Evolutionary conservation across 805 yeast genomes (phyloP).

Genomic region (Cyberlindnera suaveolens): DNA sequence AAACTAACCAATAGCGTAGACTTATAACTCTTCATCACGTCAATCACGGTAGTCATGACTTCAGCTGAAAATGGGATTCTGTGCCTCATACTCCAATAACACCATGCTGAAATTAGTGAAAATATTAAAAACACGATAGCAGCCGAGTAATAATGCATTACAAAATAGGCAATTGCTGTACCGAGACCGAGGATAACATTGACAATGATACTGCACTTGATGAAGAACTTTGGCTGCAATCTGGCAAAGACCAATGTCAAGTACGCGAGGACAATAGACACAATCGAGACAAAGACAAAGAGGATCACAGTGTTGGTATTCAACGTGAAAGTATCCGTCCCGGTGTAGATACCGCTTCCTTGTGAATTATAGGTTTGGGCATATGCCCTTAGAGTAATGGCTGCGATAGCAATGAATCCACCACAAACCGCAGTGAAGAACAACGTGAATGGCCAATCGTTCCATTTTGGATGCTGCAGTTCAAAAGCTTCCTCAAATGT

Average conservation of each 20-base stretch:
- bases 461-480: constrained; percentile 53
- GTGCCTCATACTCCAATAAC: constrained; percentile 65
- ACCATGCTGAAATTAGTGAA: constrained; percentile 56
- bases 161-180: constrained; percentile 69
- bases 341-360: constrained; percentile 58
- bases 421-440: constrained; percentile 43
- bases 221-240: constrained; percentile 58
- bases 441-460: constrained; percentile 68
- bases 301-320: constrained; percentile 71
- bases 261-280: constrained; percentile 53
- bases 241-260: constrained; percentile 57
- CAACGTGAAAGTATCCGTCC: constrained; percentile 50
- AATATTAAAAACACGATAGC: constrained; percentile 70
- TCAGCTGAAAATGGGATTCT: constrained; percentile 73
- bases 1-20: constrained; percentile 57
- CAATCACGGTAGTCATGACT: constrained; percentile 64
- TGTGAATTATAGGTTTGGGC: constrained; percentile 44
- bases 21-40: constrained; percentile 69
- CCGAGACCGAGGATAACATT: constrained; percentile 68
- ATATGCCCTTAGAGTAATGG: constrained; percentile 61
- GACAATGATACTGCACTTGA: constrained; percentile 58
- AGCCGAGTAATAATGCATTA: constrained; percentile 65
- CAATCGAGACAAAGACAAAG: constrained; percentile 56
- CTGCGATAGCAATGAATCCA: constrained; percentile 70
- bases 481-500: constrained; percentile 66